Percentiles rank a stretch among this genome's conserved stretches.
Conservation (phyloP, 2,329 filamentous ascomycete genomes). For the Hypoxylon sp. region DNA sequence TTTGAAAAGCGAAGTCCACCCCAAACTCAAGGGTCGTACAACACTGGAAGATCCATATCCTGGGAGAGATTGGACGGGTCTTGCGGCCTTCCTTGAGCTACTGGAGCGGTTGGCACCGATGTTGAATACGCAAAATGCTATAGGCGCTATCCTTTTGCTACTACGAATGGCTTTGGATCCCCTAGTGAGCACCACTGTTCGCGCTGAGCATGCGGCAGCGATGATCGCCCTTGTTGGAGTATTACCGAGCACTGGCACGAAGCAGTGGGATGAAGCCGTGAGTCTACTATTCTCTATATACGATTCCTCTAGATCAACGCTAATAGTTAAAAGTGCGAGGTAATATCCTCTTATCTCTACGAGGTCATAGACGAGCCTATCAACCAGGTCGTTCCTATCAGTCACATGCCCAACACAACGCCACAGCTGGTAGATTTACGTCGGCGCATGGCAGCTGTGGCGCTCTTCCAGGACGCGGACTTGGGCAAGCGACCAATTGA, state of each 20-base stretch:
- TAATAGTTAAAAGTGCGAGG: constrained; percentile 55
- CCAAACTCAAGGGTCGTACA: constrained; percentile 38
- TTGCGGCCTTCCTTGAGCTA: constrained; percentile 56
- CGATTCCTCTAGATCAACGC: constrained; percentile 6
- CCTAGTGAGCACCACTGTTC: constrained; percentile 49
- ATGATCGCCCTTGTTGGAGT: constrained; percentile 54
- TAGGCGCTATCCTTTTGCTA: constrained; percentile 56
- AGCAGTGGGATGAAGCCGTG: constrained; percentile 54
- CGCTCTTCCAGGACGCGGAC: constrained; percentile 63
- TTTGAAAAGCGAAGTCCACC: constrained; percentile 45
- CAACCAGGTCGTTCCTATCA: constrained; percentile 66
- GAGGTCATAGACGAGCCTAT: constrained; percentile 56
- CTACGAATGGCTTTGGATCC: constrained; percentile 65
- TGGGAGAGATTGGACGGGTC: constrained; percentile 56
- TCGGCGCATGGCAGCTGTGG: constrained; percentile 70
- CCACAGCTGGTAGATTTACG: constrained; percentile 66
- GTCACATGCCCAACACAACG: constrained; percentile 64
- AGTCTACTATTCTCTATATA: constrained; percentile 38
- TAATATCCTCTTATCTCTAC: constrained; percentile 58
- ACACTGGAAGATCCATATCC: constrained; percentile 44
- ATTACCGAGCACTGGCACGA: constrained; percentile 49
- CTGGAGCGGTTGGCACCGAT: constrained; percentile 50
- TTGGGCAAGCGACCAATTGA: constrained; percentile 54
- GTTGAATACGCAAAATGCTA: constrained; percentile 48
- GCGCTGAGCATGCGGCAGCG: constrained; percentile 44